Evolutionary conservation across 2,329 filamentous ascomycete genomes (phyloP).

Genomic region (Nothomitra cinnamomea): DNA sequence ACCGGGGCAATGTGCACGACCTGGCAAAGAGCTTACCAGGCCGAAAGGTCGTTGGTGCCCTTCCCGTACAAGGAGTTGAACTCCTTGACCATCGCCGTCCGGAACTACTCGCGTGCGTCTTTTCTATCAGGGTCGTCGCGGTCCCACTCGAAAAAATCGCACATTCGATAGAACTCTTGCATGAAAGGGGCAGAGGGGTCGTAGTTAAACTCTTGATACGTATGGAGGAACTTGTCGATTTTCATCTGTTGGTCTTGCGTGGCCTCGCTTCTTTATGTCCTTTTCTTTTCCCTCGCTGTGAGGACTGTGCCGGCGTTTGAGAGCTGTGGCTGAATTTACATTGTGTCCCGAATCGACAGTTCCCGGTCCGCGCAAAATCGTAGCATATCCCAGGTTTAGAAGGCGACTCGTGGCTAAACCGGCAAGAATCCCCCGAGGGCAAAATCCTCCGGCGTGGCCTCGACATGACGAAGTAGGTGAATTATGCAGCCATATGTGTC

Average conservation of each 20-base stretch:
- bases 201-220: not conserved
- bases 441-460: too few species aligned
- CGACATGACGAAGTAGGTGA: too few species aligned
- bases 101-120: constrained; percentile 10
- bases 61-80: constrained; percentile 12
- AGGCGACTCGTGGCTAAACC: too few species aligned
- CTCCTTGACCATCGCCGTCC: constrained; percentile 11
- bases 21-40: constrained; percentile 12
- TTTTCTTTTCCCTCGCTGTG: not conserved
- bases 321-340: constrained; percentile 1
- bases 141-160: constrained; percentile 6
- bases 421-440: too few species aligned
- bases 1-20: constrained; percentile 9
- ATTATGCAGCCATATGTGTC: too few species aligned
- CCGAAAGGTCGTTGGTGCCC: constrained; percentile 9
- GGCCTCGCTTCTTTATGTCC: not conserved
- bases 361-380: not conserved
- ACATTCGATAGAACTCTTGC: constrained; percentile 1
- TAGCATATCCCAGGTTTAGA: not conserved
- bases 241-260: not conserved
- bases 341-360: not conserved
- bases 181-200: not conserved
- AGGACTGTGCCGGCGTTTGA: not conserved
- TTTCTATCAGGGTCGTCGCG: constrained; percentile 8
- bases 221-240: not conserved